Evolutionary conservation across 73 alveolate genomes (phyloP), one percentile per base, ranked within the genome.

Genomic region (Paramecium octaurelia): DNA sequence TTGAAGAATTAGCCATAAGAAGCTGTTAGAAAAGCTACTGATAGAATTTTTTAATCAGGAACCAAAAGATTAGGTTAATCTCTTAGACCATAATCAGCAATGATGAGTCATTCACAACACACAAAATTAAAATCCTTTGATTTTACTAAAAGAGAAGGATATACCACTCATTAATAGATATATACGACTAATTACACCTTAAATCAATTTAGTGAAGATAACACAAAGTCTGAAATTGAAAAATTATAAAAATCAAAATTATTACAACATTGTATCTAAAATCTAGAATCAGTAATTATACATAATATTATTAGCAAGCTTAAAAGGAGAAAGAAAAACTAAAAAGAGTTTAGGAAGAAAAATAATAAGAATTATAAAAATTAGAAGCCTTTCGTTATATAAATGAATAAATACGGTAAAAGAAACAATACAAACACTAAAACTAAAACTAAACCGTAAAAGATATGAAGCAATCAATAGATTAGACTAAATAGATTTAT

Each of bases 11-110:
- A 27, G 29, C 4, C 4, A 4, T 5, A 9, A 14, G 83, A 64
- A 2, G 20, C 48, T 24, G 11, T 31, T 10, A 73, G 38, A 73
- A 31, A 73, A 36, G 64, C 35, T 4, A 73, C 59, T 35, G 87
- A 73, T 31, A 35, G 59, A 10, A 18, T 35, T 35, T 73, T 35
- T 73, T 73, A 36, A 34, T 35, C 87, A 21, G 87, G 38, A 73
- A 20, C 34, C 11, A 29, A 36, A 73, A 73, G 35, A 73, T 36
- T 73, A 9, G 40, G 35, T 8, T 16, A 31, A 10, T 7, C 46
- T 0, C 38, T 14, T 11, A 80, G 91, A 80, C 91, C 91, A 2
- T 21, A 42, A 14, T 80, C 91, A 44, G 91, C 91, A 20, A 60
- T 46, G 4, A 54, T 54, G 69, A 54, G 6, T 2, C 23, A 21